A percentile compares a stretch with the other conserved stretches of the same genome.
Conservation (phyloP, 306 rosid genomes). For the Canavalia gladiata region DNA sequence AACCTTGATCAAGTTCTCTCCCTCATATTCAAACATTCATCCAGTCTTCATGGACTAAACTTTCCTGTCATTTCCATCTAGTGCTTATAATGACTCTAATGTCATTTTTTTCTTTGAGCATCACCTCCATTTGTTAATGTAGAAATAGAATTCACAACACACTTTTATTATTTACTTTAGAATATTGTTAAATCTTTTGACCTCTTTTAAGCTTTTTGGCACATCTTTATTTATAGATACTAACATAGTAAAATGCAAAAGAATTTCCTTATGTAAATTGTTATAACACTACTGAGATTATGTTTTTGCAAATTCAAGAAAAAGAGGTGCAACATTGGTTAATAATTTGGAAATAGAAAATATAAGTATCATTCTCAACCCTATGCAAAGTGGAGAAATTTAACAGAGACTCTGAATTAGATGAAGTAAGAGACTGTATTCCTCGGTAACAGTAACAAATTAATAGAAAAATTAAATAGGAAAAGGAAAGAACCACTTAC, state of each 20-base stretch:
- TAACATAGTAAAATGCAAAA: too few relatives aligned
- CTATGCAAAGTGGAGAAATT: conserved; percentile 51
- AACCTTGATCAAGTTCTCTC: too few relatives aligned
- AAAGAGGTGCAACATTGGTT: conserved; percentile 67
- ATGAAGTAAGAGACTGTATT: too few relatives aligned
- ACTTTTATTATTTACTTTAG: neutral
- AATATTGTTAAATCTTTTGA: neutral
- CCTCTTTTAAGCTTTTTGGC: too few relatives aligned
- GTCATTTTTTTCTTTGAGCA: conserved; percentile 58
- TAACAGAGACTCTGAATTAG: too few relatives aligned
- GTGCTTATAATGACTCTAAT: conserved; percentile 48
- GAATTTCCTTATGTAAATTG: too few relatives aligned
- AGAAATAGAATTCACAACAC: neutral
- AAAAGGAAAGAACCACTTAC: too few relatives aligned
- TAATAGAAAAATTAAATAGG: too few relatives aligned
- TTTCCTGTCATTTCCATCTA: conserved; percentile 36
- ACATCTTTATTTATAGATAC: too few relatives aligned
- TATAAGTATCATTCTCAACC: conserved; percentile 48
- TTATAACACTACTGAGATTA: neutral
- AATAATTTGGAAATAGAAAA: conserved; percentile 70
- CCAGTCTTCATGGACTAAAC: too few relatives aligned
- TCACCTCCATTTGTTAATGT: conserved; percentile 59
- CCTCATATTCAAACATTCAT: too few relatives aligned
- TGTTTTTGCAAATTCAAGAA: conserved; percentile 51
- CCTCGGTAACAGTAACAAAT: too few relatives aligned